These are phyloP conservation scores for Gyrodon lividus DNA, from an alignment of 768 basidiomycete genomes.

Conservation along the genomic window DNA sequence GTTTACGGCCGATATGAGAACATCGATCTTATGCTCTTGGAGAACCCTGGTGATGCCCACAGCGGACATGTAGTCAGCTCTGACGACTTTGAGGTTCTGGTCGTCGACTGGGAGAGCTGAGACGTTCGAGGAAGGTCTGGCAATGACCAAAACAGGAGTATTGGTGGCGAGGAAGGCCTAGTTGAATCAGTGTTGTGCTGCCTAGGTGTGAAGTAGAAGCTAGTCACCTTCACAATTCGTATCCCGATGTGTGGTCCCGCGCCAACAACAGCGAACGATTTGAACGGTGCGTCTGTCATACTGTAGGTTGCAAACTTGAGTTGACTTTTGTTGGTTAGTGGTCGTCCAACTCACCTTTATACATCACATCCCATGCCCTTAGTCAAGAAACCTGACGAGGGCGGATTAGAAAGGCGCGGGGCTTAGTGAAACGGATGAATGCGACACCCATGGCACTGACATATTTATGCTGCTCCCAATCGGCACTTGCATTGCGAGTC, in stretches of 20 bases:
- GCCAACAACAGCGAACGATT: conserved; percentile 8
- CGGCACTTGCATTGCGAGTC: too few relatives aligned
- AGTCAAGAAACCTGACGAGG: too few relatives aligned
- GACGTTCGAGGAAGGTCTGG: conserved; percentile 3
- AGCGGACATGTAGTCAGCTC: conserved; percentile 1
- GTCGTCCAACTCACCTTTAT: too few relatives aligned
- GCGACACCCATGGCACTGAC: too few relatives aligned
- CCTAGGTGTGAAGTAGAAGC: too few relatives aligned
- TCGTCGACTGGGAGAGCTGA: conserved; percentile 1
- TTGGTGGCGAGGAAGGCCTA: conserved; percentile 8
- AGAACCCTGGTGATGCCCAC: conserved; percentile 11
- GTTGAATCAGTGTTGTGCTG: neutral
- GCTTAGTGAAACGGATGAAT: too few relatives aligned
- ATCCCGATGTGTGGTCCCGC: conserved; percentile 3
- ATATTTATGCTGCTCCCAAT: too few relatives aligned
- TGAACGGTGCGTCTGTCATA: conserved; percentile 6
- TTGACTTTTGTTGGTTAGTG: too few relatives aligned
- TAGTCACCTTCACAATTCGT: conserved; percentile 7
- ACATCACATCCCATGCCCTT: too few relatives aligned
- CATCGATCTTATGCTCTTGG: conserved; percentile 14
- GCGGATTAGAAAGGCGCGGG: too few relatives aligned
- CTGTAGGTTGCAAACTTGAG: neutral
- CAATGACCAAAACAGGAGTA: conserved; percentile 7
- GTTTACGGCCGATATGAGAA: conserved; percentile 17
- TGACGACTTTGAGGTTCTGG: conserved; percentile 3